Evolutionary conservation across 768 basidiomycete genomes (phyloP), one percentile per base, ranked within the genome.

Genomic region (Suillus placidus): DNA sequence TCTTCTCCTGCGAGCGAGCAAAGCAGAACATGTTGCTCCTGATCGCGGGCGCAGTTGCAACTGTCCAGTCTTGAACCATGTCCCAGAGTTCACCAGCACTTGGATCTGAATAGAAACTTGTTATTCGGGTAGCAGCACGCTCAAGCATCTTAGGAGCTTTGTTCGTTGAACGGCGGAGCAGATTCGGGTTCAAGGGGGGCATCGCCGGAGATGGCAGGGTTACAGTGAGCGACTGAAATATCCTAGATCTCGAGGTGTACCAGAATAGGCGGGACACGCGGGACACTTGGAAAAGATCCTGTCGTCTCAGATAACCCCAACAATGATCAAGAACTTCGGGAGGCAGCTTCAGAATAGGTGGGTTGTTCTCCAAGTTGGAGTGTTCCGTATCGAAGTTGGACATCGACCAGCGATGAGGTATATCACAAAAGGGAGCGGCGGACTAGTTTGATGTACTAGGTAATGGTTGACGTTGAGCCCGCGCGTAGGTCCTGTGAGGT

Each of bases 21-120:
- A 37, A 38, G 10, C 2, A 30, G 38, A 18, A 16, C 2, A 18
- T 12, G 26, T 18, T 35, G 34, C 20, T 55, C 32, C 54, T 55
- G 54, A 55, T 35, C 6, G 34, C 38, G 6, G 26, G 57, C 9
- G 57, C 38, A 30, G 38, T 30, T 20, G 57, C 16, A 3, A 58
- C 26, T 10, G 38, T 58, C 57, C 57, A 58, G 38, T 26, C 35
- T 38, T 58, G 57, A 30, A 58, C 38, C 23, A 40, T 58, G 38
- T 23, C 23, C 57, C 57, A 58, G 57, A 58, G 57, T 40, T 58
- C 57, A 30, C 38, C 0, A 26, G 57, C 57, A 58, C 23, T 18
- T 40, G 57, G 26, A 40, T 58, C 57, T 30, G 57, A 58, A 58
- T 58, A 58, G 38, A 58, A 40, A 58, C 57, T 40, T 30, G 57